Percentiles rank a stretch among this genome's conserved stretches.
phyloP scores from a whole-genome alignment of 2,329 filamentous ascomycete genomes.

The Talaromyces islandicus region DNA sequence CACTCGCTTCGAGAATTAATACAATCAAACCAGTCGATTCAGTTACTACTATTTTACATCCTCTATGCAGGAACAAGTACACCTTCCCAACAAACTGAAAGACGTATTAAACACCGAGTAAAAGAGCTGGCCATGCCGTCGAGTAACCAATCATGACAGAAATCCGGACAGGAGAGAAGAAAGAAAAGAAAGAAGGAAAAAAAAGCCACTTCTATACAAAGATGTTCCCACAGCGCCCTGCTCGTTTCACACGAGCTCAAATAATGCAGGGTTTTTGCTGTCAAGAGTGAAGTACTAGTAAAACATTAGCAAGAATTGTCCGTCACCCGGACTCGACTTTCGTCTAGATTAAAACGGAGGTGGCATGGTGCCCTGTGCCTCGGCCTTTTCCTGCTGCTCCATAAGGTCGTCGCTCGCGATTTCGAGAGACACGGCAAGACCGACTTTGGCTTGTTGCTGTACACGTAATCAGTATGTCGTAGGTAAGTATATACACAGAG shows the following conservation, averaged over 20 bases:
- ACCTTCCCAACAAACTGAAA: neutral
- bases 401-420: constrained; percentile 77
- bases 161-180: constrained; percentile 14
- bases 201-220: constrained; percentile 35
- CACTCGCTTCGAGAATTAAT: neutral
- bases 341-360: constrained; percentile 43
- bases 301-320: constrained; percentile 32
- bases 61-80: neutral
- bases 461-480: constrained; percentile 3
- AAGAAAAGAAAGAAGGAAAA: constrained; percentile 13
- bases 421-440: constrained; percentile 88
- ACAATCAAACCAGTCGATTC: neutral
- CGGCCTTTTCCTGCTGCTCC: constrained; percentile 65
- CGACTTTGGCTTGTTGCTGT: constrained; percentile 91
- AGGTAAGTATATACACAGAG: neutral
- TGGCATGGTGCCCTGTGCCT: constrained; percentile 37
- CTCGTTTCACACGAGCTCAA: constrained; percentile 18
- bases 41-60: neutral
- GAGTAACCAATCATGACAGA: constrained; percentile 9
- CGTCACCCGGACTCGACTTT: constrained; percentile 13
- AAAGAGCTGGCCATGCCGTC: constrained; percentile 15
- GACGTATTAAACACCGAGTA: constrained; percentile 1
- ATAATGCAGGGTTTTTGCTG: constrained; percentile 23
- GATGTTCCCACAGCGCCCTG: constrained; percentile 23
- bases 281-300: constrained; percentile 39